These are phyloP conservation scores for Arthrobotrys iridis DNA, from an alignment of 2,329 filamentous ascomycete species.

Conservation along the genomic window DNA sequence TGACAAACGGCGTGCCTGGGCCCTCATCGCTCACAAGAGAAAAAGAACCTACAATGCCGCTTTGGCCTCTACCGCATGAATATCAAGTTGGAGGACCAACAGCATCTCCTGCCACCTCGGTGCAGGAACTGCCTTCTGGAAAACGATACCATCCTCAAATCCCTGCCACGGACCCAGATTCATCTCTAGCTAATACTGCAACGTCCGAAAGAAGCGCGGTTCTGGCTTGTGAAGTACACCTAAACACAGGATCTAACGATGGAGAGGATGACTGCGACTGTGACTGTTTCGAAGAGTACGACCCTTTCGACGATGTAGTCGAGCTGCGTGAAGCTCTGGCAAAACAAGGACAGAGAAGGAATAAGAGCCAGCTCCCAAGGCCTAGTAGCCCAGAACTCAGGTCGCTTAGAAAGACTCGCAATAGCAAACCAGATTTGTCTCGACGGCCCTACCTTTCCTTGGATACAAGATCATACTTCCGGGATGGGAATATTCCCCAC, in stretches of 20 bases:
- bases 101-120: background rate
- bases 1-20: background rate
- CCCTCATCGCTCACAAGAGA: background rate
- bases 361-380: background rate
- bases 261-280: slow-evolving; percentile 12
- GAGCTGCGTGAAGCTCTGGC: slow-evolving; percentile 10
- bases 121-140: slow-evolving; percentile 6
- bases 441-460: slow-evolving; percentile 34
- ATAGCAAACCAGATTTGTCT: background rate
- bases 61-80: slow-evolving; percentile 1
- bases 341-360: slow-evolving; percentile 1
- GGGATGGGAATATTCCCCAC: background rate
- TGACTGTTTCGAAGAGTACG: slow-evolving; percentile 57
- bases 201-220: background rate
- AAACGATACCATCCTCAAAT: background rate
- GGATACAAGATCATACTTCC: slow-evolving; percentile 14
- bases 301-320: slow-evolving; percentile 55
- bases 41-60: background rate
- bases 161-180: background rate
- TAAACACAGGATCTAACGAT: background rate
- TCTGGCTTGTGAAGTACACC: slow-evolving; percentile 10
- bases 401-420: slow-evolving; percentile 9
- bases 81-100: background rate
- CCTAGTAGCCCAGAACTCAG: background rate
- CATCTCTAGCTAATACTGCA: background rate